phyloP scores from a whole-genome alignment of 306 rosid species.

The Sicyos baderoa region DNA sequence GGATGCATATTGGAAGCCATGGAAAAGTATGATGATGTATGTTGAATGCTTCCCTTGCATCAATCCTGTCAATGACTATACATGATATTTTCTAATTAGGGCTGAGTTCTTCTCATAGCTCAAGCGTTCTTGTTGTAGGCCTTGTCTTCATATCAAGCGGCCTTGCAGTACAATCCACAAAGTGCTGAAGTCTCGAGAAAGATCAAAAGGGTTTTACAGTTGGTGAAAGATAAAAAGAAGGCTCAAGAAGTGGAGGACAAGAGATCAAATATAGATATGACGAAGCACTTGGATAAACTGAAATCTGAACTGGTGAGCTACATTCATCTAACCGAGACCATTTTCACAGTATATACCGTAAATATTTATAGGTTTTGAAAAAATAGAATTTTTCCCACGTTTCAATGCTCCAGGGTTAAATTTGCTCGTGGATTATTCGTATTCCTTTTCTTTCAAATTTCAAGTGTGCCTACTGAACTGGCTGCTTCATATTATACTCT shows the following conservation, averaged over 20 bases:
- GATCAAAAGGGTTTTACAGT: conserved; percentile 70
- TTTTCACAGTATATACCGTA: neutral
- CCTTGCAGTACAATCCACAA: conserved; percentile 67
- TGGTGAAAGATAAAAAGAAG: conserved; percentile 57
- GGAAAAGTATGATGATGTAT: conserved; percentile 84
- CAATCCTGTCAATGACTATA: neutral
- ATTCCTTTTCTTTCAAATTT: neutral
- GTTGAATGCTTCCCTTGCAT: conserved; percentile 3
- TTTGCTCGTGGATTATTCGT: neutral
- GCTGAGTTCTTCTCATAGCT: conserved; percentile 23
- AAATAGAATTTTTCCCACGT: neutral
- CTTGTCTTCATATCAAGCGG: conserved; percentile 63
- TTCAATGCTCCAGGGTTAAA: neutral
- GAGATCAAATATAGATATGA: conserved; percentile 83
- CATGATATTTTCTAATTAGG: conserved; percentile 19
- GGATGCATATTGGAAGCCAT: conserved; percentile 91
- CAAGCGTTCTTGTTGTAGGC: conserved; percentile 43
- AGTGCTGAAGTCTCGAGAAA: conserved; percentile 85
- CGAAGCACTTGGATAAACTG: conserved; percentile 59
- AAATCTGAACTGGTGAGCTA: conserved; percentile 75
- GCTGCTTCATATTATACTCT: neutral
- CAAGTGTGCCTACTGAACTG: neutral
- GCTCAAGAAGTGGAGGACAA: conserved; percentile 70
- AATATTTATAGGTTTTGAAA: neutral
- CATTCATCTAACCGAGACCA: neutral